These are phyloP conservation scores for Phyllostachys edulis DNA, from an alignment of 176 grass and related monocot species.

Conservation along the genomic window DNA sequence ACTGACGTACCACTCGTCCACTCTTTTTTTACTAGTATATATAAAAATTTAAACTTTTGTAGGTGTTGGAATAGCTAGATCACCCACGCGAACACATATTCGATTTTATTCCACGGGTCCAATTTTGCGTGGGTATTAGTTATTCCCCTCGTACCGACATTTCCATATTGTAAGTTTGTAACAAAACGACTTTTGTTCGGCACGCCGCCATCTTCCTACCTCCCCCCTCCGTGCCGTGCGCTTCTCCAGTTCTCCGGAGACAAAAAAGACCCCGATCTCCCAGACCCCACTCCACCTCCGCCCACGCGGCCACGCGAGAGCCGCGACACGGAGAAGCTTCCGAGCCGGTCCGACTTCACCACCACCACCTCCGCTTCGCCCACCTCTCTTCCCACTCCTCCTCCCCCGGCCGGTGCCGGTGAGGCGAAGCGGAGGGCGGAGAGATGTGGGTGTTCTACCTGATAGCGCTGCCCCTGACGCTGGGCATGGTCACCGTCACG, in stretches of 20 bases:
- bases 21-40: too few relatives aligned
- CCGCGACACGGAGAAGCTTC: conserved; percentile 35
- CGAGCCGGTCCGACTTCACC: conserved; percentile 23
- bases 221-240: conserved; percentile 9
- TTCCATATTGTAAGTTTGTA: neutral
- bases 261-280: conserved; percentile 42
- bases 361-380: neutral
- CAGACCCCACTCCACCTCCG: conserved; percentile 20
- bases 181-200: conserved; percentile 27
- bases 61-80: neutral
- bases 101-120: neutral
- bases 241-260: conserved; percentile 34
- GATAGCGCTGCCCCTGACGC: conserved; percentile 93
- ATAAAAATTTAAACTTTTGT: too few relatives aligned
- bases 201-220: conserved; percentile 7
- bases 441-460: conserved; percentile 99
- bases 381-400: neutral
- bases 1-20: too few relatives aligned
- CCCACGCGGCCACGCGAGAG: neutral
- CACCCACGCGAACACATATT: neutral
- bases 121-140: conserved; percentile 35
- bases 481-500: conserved; percentile 93
- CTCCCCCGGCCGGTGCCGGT: conserved; percentile 21
- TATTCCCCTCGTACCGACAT: conserved; percentile 31
- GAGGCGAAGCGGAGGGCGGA: conserved; percentile 15